phyloP scores from a whole-genome alignment of 2,329 filamentous ascomycete genomes.

The Phaeosphaeriaceae sp. region DNA sequence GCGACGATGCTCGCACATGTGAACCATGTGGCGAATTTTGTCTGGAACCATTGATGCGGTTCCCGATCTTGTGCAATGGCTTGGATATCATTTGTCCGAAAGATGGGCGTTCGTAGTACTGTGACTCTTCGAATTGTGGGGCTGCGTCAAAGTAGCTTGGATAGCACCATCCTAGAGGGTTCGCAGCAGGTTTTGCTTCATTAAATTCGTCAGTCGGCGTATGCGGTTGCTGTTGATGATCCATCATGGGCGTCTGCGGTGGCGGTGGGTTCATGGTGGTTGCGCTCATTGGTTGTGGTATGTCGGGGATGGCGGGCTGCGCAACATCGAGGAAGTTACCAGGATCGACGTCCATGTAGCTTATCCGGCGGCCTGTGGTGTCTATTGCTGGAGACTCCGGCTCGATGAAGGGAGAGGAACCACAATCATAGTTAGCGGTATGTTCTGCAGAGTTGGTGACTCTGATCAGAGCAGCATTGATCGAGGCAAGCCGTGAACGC shows the following conservation, averaged over 20 bases:
- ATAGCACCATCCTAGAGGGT: constrained; percentile 42
- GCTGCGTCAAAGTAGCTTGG: constrained; percentile 46
- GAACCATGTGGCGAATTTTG: constrained; percentile 29
- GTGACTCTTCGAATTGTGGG: constrained; percentile 45
- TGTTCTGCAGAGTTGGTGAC: constrained; percentile 25
- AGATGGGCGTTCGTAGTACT: constrained; percentile 45
- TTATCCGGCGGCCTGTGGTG: constrained; percentile 38
- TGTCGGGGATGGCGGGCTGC: constrained; percentile 36
- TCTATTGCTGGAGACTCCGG: constrained; percentile 34
- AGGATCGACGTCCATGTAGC: constrained; percentile 48
- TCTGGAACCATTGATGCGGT: constrained; percentile 32
- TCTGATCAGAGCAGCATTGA: constrained; percentile 42
- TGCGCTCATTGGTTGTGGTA: constrained; percentile 29
- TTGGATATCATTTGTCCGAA: constrained; percentile 45
- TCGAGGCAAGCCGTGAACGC: constrained; percentile 33
- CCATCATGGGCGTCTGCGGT: constrained; percentile 25
- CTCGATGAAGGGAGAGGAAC: constrained; percentile 33
- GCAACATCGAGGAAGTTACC: constrained; percentile 37
- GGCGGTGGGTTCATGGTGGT: constrained; percentile 26
- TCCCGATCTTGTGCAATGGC: constrained; percentile 43
- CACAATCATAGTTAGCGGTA: constrained; percentile 30
- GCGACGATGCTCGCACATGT: constrained; percentile 26
- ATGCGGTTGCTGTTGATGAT: constrained; percentile 24
- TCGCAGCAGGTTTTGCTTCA: constrained; percentile 35
- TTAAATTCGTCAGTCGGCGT: constrained; percentile 26